Evolutionary conservation across 2,329 filamentous ascomycete genomes (phyloP), one percentile per base, ranked within the genome.

Genomic region (Raffaelea ambrosiae): DNA sequence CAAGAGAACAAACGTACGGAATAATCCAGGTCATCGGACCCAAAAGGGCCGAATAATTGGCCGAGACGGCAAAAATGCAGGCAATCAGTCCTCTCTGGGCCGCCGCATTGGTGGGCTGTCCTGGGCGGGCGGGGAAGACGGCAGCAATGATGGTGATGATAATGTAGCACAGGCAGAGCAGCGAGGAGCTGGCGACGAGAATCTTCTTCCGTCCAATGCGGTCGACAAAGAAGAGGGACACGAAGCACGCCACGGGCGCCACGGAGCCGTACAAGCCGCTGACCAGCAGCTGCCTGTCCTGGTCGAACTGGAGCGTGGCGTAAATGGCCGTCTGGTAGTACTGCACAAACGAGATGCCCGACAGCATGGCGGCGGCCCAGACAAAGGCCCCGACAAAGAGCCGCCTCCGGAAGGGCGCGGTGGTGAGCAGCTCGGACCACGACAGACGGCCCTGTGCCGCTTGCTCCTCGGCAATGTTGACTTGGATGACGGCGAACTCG

Each of bases 321-420:
- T 33, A 33, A 16, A 33, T 33, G 31, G 31, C 31, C 16, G 31
- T 33, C 31, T 33, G 31, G 31, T 33, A 33, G 31, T 33, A 33
- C 31, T 33, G 31, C 31, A 33, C 31, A 33, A 33, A 33, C 31
- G 31, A 33, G 31, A 33, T 33, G 40, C 16, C 66, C 88, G 23
- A 5, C 22, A 48, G 44, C 13, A 46, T 31, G 21, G 19, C 40
- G 2, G 48, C 48, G 4, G 45, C 53, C 53, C 53, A 53, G 16
- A 36, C 20, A 43, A 53, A 55, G 3, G 23, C 31, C 4, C 33
- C 33, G 14, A 50, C 43, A 33, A 33, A 33, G 31, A 33, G 31
- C 9, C 31, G 31, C 31, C 31, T 9, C 9, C 31, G 31, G 9
- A 33, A 16, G 9, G 31, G 16, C 31, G 9, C 16, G 31, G 9